Evolutionary conservation across 2,329 filamentous ascomycete genomes (phyloP), one percentile per base, ranked within the genome.

Genomic region (Sodiomyces alkalinus): DNA sequence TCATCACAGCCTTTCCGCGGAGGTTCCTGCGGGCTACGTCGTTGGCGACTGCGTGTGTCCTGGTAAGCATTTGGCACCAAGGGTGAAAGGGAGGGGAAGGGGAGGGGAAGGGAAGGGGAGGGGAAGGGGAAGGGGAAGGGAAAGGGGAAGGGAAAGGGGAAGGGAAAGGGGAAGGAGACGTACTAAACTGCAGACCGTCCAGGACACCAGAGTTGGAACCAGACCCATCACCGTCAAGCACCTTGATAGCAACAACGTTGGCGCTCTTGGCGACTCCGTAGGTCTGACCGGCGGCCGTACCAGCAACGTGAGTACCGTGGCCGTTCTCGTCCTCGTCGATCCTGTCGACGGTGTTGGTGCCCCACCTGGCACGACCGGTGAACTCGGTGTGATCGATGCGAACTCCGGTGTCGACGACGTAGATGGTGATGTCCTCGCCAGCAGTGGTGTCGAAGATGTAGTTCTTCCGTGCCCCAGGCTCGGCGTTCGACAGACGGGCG

Each of bases 351-450:
- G 65, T 63, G 50, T 70, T 71, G 41, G 55, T 61, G 12, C 49
- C 66, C 33, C 62, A 59, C 7, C 45, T 55, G 12, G 68, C 70
- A 32, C 69, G 64, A 27, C 62, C 65, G 45, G 62, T 54, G 38
- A 67, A 74, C 43, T 72, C 62, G 23, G 45, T 41, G 48, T 80
- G 74, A 5, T 57, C 55, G 20, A 53, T 51, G 30, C 53, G 52
- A 44, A 79, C 68, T 39, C 74, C 74, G 5, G 73, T 77, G 48
- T 80, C 74, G 22, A 80, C 63, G 15, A 80, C 52, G 45, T 70
- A 80, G 17, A 61, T 64, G 14, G 65, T 74, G 39, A 69, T 64
- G n/a, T 63, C 65, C 37, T 58, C 32, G 18, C 68, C 68, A 14
- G 60, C 62, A 9, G 53, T 55, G 32, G 51, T 49, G 43, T 73